Evolutionary conservation across 225 moss, liverwort and hornwort species (phyloP).

Genomic region (Physcomitrellopsis africana): DNA sequence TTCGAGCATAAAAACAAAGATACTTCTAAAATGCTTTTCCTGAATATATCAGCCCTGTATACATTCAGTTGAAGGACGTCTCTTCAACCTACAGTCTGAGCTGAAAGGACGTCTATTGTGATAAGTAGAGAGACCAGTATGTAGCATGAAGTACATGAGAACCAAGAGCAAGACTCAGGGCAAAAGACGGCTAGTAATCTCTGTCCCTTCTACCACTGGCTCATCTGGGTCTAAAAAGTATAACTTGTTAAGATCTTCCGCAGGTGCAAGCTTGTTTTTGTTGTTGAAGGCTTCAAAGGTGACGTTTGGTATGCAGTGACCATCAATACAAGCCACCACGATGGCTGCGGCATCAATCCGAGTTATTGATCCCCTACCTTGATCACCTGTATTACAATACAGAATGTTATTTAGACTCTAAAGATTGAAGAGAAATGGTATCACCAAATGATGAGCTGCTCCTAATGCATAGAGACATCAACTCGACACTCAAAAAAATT

Average conservation of each 20-base stretch:
- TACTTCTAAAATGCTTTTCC: background rate
- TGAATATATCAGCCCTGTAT: constrained; percentile 40
- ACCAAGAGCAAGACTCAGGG: constrained; percentile 32
- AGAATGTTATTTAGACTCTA: too few relatives aligned
- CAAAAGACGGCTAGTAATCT: constrained; percentile 50
- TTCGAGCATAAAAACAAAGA: too few relatives aligned
- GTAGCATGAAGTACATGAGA: background rate
- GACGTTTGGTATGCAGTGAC: constrained; percentile 68
- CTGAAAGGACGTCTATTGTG: background rate
- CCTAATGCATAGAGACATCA: background rate
- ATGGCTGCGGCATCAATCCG: constrained; percentile 79
- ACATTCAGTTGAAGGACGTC: background rate
- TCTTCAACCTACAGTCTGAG: constrained; percentile 5
- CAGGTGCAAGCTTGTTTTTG: constrained; percentile 48
- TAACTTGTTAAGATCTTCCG: constrained; percentile 59
- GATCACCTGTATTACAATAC: constrained; percentile 65
- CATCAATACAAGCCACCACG: constrained; percentile 76
- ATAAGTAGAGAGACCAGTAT: background rate
- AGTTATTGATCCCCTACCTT: constrained; percentile 66
- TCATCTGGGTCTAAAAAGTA: constrained; percentile 50
- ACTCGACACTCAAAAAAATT: background rate
- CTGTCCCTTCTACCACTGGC: constrained; percentile 42
- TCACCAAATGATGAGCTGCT: background rate
- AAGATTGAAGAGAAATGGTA: background rate
- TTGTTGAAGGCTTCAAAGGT: constrained; percentile 81